Conservation (phyloP, 2,329 filamentous ascomycete genomes). For the Iodosphaeria phyllophila region DNA sequence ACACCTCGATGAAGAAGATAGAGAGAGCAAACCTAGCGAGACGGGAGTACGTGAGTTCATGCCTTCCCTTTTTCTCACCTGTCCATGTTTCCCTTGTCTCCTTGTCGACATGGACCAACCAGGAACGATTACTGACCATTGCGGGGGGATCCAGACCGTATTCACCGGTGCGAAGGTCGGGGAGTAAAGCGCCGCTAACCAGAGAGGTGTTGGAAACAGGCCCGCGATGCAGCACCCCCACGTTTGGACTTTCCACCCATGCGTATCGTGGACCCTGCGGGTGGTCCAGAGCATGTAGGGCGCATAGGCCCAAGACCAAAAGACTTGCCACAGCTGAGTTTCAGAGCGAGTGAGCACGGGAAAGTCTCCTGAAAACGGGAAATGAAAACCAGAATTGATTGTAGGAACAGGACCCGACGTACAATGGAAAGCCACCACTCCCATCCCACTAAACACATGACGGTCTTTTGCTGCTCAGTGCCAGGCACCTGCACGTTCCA, state of each 20-base stretch:
- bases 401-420: not conserved
- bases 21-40: conserved; percentile 32
- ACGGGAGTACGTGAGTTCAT: no score
- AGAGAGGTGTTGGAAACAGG: conserved; percentile 47
- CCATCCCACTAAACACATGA: conserved; percentile 28
- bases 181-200: conserved; percentile 39
- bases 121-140: conserved; percentile 29
- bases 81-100: no score
- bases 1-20: conserved; percentile 43
- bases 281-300: conserved; percentile 43
- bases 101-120: no score
- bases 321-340: conserved; percentile 47
- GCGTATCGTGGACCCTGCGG: conserved; percentile 41
- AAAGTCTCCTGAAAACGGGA: conserved; percentile 29
- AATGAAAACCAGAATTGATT: not conserved
- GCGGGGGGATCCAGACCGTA: conserved; percentile 35
- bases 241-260: conserved; percentile 48
- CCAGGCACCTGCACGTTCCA: conserved; percentile 41
- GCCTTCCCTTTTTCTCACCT: no score
- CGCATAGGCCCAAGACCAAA: conserved; percentile 44
- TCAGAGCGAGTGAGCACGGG: no score
- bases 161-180: conserved; percentile 32
- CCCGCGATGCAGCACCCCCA: conserved; percentile 28
- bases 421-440: conserved; percentile 35
- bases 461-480: conserved; percentile 27